Percentiles rank a stretch among this genome's conserved stretches.
phyloP scores from a whole-genome alignment of 192 early-diverging fungal genomes.

The Thoreauomyces humboldtii region DNA sequence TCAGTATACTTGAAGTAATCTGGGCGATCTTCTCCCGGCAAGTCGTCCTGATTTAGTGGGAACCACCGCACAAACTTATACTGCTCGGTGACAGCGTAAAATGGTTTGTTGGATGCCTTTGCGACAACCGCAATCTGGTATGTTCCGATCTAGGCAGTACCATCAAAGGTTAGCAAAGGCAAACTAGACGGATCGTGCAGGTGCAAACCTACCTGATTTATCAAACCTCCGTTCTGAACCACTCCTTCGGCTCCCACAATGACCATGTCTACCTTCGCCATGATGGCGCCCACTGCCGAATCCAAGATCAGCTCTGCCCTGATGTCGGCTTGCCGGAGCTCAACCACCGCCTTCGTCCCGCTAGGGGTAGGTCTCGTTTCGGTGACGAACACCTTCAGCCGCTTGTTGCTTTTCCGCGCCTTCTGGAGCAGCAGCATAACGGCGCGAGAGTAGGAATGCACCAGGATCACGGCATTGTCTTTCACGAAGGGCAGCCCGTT shows the following conservation, averaged over 20 bases:
- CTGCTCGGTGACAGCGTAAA: slow-evolving; percentile 94
- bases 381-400: slow-evolving; percentile 92
- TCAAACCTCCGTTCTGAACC: slow-evolving; percentile 93
- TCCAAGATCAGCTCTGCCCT: slow-evolving; percentile 85
- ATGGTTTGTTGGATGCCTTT: slow-evolving; percentile 89
- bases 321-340: slow-evolving; percentile 71
- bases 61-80: slow-evolving; percentile 97
- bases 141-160: slow-evolving; percentile 84
- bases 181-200: neutral
- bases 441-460: slow-evolving; percentile 95
- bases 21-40: no score
- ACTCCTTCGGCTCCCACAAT: slow-evolving; percentile 98
- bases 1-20: no score
- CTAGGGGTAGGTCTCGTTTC: slow-evolving; percentile 77
- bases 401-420: slow-evolving; percentile 71
- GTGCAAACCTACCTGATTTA: slow-evolving; percentile 70
- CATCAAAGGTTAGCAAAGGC: slow-evolving; percentile 17
- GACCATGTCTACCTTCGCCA: slow-evolving; percentile 94
- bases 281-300: slow-evolving; percentile 88
- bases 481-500: slow-evolving; percentile 23
- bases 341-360: slow-evolving; percentile 59
- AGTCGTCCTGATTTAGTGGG: slow-evolving; percentile 93
- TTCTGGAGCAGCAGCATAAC: slow-evolving; percentile 80
- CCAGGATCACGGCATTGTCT: slow-evolving; percentile 60
- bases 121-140: slow-evolving; percentile 95